phyloP scores from a whole-genome alignment of 331 rosid genomes.

The Saraca asoca region DNA sequence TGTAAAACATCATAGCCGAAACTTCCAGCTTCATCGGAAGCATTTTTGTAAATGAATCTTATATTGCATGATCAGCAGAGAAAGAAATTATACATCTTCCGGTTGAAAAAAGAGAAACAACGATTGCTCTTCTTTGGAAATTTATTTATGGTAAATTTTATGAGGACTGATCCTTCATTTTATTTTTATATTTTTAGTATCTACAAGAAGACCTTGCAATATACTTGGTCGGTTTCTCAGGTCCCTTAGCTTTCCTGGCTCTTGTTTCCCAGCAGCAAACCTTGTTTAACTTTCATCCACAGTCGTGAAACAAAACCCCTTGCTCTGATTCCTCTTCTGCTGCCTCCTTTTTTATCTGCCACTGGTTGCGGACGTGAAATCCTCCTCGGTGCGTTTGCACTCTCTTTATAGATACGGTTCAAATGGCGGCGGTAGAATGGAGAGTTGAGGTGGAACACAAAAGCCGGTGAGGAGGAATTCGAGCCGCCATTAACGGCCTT shows the following conservation, averaged over 20 bases:
- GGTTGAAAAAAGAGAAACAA: no score
- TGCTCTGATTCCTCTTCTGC: constrained; percentile 30
- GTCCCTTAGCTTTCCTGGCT: constrained; percentile 20
- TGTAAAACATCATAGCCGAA: not conserved
- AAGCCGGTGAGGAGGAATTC: constrained; percentile 36
- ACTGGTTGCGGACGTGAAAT: constrained; percentile 34
- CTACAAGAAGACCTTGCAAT: not conserved
- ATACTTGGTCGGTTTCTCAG: constrained; percentile 22
- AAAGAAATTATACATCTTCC: no score
- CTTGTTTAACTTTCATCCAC: constrained; percentile 66
- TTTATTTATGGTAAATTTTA: not conserved
- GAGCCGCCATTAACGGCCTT: constrained; percentile 52
- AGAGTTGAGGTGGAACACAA: constrained; percentile 35
- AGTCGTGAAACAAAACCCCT: constrained; percentile 47
- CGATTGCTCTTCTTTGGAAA: not conserved
- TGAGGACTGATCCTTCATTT: not conserved
- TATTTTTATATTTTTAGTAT: not conserved
- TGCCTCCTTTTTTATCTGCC: constrained; percentile 17
- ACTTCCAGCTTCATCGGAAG: constrained; percentile 16
- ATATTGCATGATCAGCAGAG: no score
- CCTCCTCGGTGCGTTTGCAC: constrained; percentile 34
- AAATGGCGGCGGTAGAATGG: constrained; percentile 47
- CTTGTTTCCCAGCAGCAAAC: constrained; percentile 43
- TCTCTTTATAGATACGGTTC: constrained; percentile 38
- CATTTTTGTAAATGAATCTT: no score